A percentile compares a stretch with the other conserved stretches of the same genome.
Evolutionary conservation across 495 filamentous ascomycete genomes (phyloP).

Genomic region (Cercophora samala): DNA sequence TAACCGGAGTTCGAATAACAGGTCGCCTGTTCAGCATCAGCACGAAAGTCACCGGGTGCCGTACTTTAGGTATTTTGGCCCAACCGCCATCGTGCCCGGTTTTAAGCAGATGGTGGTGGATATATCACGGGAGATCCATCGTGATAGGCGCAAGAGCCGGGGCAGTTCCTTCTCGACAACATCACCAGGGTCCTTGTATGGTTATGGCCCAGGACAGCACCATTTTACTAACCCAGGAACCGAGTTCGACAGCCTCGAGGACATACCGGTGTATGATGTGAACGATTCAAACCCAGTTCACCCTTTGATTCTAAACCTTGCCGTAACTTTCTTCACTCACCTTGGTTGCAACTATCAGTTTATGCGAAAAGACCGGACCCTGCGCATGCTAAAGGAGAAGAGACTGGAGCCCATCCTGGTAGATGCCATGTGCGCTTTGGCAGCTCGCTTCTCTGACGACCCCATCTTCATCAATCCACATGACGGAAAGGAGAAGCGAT

Average conservation of each 20-base stretch:
- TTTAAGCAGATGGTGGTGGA: conserved; percentile 90
- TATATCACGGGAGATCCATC: conserved; percentile 40
- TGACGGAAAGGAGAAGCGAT: conserved; percentile 53
- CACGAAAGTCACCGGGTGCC: conserved; percentile 66
- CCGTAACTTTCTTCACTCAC: conserved; percentile 73
- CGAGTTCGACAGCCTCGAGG: conserved; percentile 55
- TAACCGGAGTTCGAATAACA: conserved; percentile 39
- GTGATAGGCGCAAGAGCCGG: conserved; percentile 45
- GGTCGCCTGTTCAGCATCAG: conserved; percentile 42
- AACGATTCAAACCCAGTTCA: conserved; percentile 63
- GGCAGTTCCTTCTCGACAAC: conserved; percentile 41
- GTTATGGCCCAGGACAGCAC: conserved; percentile 14
- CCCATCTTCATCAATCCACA: conserved; percentile 57
- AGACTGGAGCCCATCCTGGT: conserved; percentile 82
- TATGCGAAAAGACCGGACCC: conserved; percentile 63
- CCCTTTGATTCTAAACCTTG: conserved; percentile 67
- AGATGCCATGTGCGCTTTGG: conserved; percentile 75
- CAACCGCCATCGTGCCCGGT: conserved; percentile 85
- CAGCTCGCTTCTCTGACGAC: conserved; percentile 75
- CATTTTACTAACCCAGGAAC: conserved; percentile 39
- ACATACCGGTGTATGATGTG: conserved; percentile 75
- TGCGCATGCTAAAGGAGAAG: conserved; percentile 68
- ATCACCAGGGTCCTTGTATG: conserved; percentile 36
- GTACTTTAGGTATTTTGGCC: conserved; percentile 84
- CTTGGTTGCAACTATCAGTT: conserved; percentile 83